Conservation (phyloP, 495 filamentous ascomycete genomes). For the Podospora bellae-mahoneyi region DNA sequence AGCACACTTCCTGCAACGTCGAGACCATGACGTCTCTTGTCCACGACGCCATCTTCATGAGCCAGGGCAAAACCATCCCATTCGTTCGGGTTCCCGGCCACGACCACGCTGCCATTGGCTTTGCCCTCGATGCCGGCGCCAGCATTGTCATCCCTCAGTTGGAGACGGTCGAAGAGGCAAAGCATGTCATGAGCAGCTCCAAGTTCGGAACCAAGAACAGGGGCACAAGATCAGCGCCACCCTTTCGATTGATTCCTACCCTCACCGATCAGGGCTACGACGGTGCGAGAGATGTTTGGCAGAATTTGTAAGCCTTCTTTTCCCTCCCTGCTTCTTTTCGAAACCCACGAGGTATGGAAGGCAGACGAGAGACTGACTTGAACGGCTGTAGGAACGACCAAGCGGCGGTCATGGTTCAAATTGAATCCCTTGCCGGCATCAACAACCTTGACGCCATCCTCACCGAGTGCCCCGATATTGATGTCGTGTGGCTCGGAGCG, state of each 20-base stretch:
- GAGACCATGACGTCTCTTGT: slow-evolving; percentile 49
- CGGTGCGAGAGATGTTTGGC: slow-evolving; percentile 30
- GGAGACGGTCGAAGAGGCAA: slow-evolving; percentile 46
- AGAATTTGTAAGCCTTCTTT: slow-evolving; percentile 23
- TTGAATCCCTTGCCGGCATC: slow-evolving; percentile 53
- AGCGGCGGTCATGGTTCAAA: slow-evolving; percentile 47
- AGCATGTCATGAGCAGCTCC: slow-evolving; percentile 41
- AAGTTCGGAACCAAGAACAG: slow-evolving; percentile 35
- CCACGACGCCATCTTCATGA: slow-evolving; percentile 43
- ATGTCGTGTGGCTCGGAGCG: slow-evolving; percentile 44
- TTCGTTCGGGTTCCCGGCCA: slow-evolving; percentile 44
- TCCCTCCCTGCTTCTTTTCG: neutral
- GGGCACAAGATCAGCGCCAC: slow-evolving; percentile 45
- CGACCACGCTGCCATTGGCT: slow-evolving; percentile 47
- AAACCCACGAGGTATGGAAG: neutral
- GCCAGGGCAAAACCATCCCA: slow-evolving; percentile 39
- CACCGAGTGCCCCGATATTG: slow-evolving; percentile 42
- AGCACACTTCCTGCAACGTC: slow-evolving; percentile 41
- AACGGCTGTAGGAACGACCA: slow-evolving; percentile 32
- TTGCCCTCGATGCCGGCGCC: slow-evolving; percentile 47
- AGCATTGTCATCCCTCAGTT: slow-evolving; percentile 46
- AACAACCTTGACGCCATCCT: slow-evolving; percentile 53
- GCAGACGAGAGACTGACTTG: neutral
- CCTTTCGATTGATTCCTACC: slow-evolving; percentile 38
- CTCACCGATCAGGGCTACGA: slow-evolving; percentile 33